These are phyloP conservation scores for Pyrenopolyporus hunteri DNA, from an alignment of 495 filamentous ascomycete species.

Conservation along the genomic window DNA sequence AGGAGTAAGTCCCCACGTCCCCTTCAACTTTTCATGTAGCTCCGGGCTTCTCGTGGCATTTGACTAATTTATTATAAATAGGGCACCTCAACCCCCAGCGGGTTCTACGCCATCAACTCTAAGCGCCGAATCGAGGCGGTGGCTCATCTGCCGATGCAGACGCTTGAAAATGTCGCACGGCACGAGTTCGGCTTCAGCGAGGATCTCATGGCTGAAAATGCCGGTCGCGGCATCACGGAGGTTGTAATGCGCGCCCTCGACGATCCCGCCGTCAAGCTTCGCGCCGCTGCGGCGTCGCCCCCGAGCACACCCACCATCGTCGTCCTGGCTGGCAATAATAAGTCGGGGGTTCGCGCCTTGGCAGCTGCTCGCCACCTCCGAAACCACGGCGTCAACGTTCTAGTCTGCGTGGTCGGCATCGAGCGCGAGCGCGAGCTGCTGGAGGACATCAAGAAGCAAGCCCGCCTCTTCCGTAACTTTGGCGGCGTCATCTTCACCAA, in stretches of 20 bases:
- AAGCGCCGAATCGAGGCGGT: conserved; percentile 80
- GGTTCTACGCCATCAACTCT: conserved; percentile 61
- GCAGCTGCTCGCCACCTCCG: conserved; percentile 86
- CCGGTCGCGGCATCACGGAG: conserved; percentile 84
- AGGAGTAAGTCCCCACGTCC: conserved; percentile 46
- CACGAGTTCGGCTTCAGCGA: conserved; percentile 83
- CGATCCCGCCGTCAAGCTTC: conserved; percentile 60
- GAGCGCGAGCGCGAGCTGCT: conserved; percentile 69
- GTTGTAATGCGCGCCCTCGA: conserved; percentile 69
- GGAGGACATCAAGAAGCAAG: conserved; percentile 73
- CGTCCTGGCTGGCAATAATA: conserved; percentile 86
- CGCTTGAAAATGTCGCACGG: conserved; percentile 85
- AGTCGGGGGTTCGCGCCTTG: conserved; percentile 80
- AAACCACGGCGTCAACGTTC: conserved; percentile 76
- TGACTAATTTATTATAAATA: not conserved
- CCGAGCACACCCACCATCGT: conserved; percentile 66
- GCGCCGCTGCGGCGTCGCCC: conserved; percentile 48
- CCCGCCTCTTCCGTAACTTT: conserved; percentile 76
- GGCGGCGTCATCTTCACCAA: conserved; percentile 71
- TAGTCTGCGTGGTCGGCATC: conserved; percentile 81
- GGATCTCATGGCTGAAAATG: conserved; percentile 90
- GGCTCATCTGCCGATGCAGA: conserved; percentile 83
- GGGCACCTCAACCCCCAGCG: conserved; percentile 14
- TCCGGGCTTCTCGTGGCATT: not conserved
- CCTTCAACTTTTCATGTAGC: not conserved